These are phyloP conservation scores for Saturnispora serradocipensis DNA, from an alignment of 805 yeast genomes.

Conservation along the genomic window DNA sequence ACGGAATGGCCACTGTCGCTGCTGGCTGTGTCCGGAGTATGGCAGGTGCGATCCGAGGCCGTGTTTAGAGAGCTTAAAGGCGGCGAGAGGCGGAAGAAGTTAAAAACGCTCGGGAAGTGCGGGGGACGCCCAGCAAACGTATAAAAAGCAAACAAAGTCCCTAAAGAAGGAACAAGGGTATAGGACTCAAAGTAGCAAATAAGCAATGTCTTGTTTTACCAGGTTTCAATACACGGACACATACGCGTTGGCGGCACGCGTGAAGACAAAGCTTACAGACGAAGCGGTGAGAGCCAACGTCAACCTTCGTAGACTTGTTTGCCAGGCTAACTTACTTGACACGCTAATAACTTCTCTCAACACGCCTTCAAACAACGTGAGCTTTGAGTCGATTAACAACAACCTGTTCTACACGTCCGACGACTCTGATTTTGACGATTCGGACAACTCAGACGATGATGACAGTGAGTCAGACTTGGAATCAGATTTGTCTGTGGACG, in stretches of 20 bases:
- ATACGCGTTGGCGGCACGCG: constrained; percentile 54
- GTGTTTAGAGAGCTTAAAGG: background rate
- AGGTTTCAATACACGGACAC: constrained; percentile 32
- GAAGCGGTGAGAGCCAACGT: constrained; percentile 54
- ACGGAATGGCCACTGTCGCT: background rate
- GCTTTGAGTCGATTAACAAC: background rate
- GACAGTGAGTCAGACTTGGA: background rate
- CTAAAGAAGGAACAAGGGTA: background rate
- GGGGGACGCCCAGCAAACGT: background rate
- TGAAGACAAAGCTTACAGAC: constrained; percentile 50
- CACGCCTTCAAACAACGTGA: constrained; percentile 9
- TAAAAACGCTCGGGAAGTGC: constrained; percentile 1
- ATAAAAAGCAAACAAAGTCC: background rate
- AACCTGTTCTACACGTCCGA: constrained; percentile 1
- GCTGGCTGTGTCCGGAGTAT: background rate
- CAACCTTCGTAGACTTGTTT: constrained; percentile 47
- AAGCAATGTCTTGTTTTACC: constrained; percentile 5
- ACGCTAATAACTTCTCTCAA: constrained; percentile 46
- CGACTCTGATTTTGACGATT: constrained; percentile 1
- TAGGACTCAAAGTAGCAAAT: background rate
- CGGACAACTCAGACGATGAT: background rate
- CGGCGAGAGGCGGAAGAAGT: background rate
- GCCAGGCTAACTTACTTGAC: constrained; percentile 67
- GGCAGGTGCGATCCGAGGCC: background rate
- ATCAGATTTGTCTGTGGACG: background rate